Evolutionary conservation across 2,329 filamentous ascomycete species (phyloP), one percentile per base, ranked within the genome.

Genomic region (Calonectria honghensis): DNA sequence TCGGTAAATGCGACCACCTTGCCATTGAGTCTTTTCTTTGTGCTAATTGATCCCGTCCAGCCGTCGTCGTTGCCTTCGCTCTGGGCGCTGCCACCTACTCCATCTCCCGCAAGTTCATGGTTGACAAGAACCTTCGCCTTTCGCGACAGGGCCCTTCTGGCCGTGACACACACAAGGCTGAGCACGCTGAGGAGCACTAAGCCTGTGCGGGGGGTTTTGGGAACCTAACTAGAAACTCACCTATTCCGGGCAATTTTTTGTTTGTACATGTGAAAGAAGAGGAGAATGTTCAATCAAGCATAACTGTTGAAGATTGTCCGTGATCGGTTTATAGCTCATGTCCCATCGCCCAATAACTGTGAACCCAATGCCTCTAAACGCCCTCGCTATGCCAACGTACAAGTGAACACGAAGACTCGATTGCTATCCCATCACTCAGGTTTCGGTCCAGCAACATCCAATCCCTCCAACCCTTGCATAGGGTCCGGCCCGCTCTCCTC

Each of bases 371-470:
- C 77, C 75, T 80, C 75, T 73, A 72, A 87, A 89, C 88, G 85
- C 88, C 87, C 80, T 84, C 85, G 86, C 87, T 87, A 88, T 89
- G 85, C 84, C 80, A 77, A 78, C 77, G 79, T 77, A 72, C 76
- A 78, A 77, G 74, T 79, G 78, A 69, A 75, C 45, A 79, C 78
- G 50, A 73, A 70, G 50, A 31, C 37, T 64, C 59, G 69, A 70
- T 45, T 68, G 18, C 29, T 18, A 31, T 31, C 68, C 66, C 97
- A 82, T 80, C 41, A 82, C 66, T 91, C 93, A 70, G 91, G 93
- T 85, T 95, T 96, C 16, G 97, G 97, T 11, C 97, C 97, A 70
- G 96, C 97, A 80, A 98, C 95, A 85, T 98, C 97, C 70, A 98
- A 88, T 20, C 94, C 95, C 84, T 98, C 96, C 9, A 99, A 87